phyloP scores from a whole-genome alignment of 139 green algal species.

The Picochlorum sp. region DNA sequence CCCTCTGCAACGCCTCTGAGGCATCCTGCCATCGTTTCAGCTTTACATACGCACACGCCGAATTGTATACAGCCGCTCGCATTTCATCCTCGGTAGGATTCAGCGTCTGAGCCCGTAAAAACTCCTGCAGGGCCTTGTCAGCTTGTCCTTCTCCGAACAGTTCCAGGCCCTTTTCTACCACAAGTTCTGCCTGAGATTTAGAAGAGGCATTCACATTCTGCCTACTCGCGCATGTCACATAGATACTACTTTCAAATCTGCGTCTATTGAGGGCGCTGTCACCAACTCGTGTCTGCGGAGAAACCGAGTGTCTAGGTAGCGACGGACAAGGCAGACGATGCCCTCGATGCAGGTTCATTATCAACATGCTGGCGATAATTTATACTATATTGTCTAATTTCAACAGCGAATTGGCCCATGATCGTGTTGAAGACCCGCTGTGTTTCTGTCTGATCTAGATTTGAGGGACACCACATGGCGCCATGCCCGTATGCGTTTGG shows the following conservation, averaged over 20 bases:
- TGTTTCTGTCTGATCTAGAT: no score
- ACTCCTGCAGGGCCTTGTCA: slow-evolving; percentile 51
- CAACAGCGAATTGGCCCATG: no score
- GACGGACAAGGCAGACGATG: no score
- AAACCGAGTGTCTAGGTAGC: no score
- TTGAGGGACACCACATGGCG: no score
- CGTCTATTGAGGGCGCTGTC: no score
- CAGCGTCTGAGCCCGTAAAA: slow-evolving; percentile 55
- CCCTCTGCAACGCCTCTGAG: slow-evolving; percentile 49
- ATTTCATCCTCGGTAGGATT: slow-evolving; percentile 75
- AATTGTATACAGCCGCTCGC: slow-evolving; percentile 84
- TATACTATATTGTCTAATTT: no score
- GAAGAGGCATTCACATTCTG: neutral
- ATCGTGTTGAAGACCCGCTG: no score
- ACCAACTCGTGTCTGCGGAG: no score
- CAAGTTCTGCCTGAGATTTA: slow-evolving; percentile 41
- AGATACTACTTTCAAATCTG: neutral
- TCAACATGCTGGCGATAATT: no score
- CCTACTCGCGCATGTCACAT: neutral
- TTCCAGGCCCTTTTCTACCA: slow-evolving; percentile 48
- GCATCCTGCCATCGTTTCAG: slow-evolving; percentile 69
- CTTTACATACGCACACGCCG: slow-evolving; percentile 71
- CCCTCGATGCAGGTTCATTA: no score
- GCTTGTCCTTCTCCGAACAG: slow-evolving; percentile 31
- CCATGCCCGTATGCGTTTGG: no score